Percentiles rank a stretch among this genome's conserved stretches.
Evolutionary conservation across 2,329 filamentous ascomycete genomes (phyloP).

Genomic region (Exophiala alcalophila): DNA sequence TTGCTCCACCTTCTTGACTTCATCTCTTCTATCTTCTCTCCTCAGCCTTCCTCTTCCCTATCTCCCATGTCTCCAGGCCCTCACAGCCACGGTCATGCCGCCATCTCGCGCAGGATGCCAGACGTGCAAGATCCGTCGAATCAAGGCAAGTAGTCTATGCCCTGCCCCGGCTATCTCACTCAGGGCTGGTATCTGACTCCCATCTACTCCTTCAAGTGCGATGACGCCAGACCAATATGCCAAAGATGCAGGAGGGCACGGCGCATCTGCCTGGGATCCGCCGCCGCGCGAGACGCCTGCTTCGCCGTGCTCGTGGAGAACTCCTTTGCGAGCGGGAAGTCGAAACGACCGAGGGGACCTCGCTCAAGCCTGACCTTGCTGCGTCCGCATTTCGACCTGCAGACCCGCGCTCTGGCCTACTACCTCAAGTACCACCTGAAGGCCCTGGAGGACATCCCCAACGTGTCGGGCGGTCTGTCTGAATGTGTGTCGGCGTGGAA

Average conservation of each 20-base stretch:
- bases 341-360: conserved; percentile 35
- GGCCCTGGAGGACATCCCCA: conserved; percentile 17
- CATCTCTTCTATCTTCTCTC: no score
- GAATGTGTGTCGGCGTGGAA: conserved; percentile 18
- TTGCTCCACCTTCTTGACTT: no score
- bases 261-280: conserved; percentile 25
- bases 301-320: conserved; percentile 32
- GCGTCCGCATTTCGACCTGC: conserved; percentile 27
- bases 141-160: conserved; percentile 30
- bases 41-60: no score
- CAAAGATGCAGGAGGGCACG: conserved; percentile 27
- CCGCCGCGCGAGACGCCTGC: conserved; percentile 12
- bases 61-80: no score
- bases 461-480: conserved; percentile 12
- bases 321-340: conserved; percentile 31
- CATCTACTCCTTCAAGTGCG: conserved; percentile 30
- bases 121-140: conserved; percentile 31
- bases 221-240: conserved; percentile 29
- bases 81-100: conserved; percentile 10
- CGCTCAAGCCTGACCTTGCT: conserved; percentile 26
- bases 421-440: conserved; percentile 30
- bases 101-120: conserved; percentile 28
- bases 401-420: conserved; percentile 30
- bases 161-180: background rate
- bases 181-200: background rate